Conservation (phyloP, 75 land plant genomes). For the Pinus taeda region DNA sequence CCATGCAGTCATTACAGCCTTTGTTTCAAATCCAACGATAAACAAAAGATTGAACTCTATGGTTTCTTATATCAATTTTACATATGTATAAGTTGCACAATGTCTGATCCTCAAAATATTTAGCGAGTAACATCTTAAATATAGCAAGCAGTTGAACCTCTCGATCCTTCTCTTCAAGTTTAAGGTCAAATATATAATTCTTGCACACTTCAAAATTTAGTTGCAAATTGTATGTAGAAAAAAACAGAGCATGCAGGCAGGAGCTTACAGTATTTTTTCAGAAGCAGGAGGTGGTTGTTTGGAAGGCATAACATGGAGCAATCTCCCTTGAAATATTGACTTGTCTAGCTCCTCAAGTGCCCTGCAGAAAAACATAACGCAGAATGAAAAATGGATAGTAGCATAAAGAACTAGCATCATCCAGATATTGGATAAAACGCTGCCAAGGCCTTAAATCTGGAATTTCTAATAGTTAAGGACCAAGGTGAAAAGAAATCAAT, state of each 20-base stretch:
- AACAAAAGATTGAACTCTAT: not conserved
- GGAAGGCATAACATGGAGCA: constrained; percentile 88
- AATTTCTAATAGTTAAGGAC: too few relatives aligned
- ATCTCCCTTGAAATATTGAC: constrained; percentile 90
- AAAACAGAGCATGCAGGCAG: not conserved
- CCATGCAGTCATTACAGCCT: not conserved
- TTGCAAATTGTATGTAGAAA: not conserved
- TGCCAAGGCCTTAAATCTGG: not conserved
- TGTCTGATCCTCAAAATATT: not conserved
- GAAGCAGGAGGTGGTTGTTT: constrained; percentile 41
- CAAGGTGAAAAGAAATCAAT: not conserved
- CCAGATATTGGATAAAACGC: not conserved
- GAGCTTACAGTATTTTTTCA: constrained; percentile 26
- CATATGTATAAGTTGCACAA: not conserved
- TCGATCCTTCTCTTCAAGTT: too few relatives aligned
- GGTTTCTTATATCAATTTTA: not conserved
- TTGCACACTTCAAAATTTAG: too few relatives aligned
- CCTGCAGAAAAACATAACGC: constrained; percentile 6
- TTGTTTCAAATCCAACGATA: constrained; percentile 6
- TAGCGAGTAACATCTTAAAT: not conserved
- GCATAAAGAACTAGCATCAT: not conserved
- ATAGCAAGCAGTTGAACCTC: not conserved
- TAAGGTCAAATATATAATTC: too few relatives aligned
- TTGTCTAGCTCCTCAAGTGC: constrained; percentile 79
- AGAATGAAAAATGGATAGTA: not conserved